These are phyloP conservation scores for Beta macrorhiza DNA, from an alignment of 179 eudicot species.

Conservation along the genomic window DNA sequence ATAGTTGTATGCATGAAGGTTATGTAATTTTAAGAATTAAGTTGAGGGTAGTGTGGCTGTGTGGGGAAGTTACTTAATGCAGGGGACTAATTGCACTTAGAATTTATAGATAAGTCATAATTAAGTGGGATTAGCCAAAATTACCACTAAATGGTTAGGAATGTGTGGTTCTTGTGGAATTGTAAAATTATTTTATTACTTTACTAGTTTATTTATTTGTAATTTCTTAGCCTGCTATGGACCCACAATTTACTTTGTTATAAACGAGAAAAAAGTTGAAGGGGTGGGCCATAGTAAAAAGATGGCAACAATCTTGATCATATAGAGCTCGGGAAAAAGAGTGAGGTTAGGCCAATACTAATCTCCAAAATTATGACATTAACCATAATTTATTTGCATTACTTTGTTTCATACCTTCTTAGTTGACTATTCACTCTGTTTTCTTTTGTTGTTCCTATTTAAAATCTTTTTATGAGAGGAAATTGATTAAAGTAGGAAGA, in stretches of 20 bases:
- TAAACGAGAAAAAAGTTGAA: not conserved
- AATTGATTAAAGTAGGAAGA: too few species aligned
- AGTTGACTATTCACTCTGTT: too few species aligned
- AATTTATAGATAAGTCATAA: not conserved
- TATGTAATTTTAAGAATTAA: not conserved
- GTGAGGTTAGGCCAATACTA: not conserved
- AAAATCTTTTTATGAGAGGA: too few species aligned
- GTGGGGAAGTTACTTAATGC: not conserved
- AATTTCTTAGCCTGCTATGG: too few species aligned
- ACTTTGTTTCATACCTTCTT: too few species aligned
- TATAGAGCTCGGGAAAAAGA: too few species aligned
- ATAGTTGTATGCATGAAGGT: not conserved
- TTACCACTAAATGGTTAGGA: not conserved
- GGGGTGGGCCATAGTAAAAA: not conserved
- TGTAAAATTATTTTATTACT: too few species aligned
- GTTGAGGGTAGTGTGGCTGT: slow-evolving; percentile 8
- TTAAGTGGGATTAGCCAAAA: slow-evolving; percentile 6
- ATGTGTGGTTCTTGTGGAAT: too few species aligned
- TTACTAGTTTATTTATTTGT: not conserved
- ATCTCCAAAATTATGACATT: too few species aligned
- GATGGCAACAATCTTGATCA: not conserved
- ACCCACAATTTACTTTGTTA: slow-evolving; percentile 5
- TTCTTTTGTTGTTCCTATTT: too few species aligned
- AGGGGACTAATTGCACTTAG: not conserved
- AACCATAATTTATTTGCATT: too few species aligned